Evolutionary conservation across 139 green algal genomes (phyloP).

Genomic region (Tetradesmus lagerheimii): DNA sequence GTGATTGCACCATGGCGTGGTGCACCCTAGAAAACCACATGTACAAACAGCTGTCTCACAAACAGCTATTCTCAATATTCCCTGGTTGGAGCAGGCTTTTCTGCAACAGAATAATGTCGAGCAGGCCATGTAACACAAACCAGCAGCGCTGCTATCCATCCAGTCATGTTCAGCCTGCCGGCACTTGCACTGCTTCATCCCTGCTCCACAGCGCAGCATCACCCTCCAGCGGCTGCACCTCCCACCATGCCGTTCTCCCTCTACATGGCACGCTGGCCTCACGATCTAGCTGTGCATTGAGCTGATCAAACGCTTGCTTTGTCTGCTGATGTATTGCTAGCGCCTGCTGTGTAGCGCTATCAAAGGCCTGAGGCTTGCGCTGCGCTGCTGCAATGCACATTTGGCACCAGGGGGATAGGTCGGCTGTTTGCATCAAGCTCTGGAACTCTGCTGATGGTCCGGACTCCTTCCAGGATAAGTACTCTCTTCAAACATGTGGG

Average conservation of each 20-base stretch:
- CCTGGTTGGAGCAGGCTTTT: too few relatives aligned
- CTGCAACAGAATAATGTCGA: too few relatives aligned
- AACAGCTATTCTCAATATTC: too few relatives aligned
- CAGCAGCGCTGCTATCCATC: too few relatives aligned
- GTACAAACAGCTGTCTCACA: too few relatives aligned
- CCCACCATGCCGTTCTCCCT: conserved; percentile 12
- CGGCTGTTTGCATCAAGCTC: conserved; percentile 13
- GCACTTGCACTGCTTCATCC: not conserved
- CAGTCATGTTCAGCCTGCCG: not conserved
- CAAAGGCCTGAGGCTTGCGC: not conserved
- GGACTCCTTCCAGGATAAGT: conserved; percentile 16
- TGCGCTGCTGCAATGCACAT: conserved; percentile 33
- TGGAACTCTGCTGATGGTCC: conserved; percentile 26
- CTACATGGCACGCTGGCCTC: not conserved
- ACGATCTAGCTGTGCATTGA: conserved; percentile 25
- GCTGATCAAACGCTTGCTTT: not conserved
- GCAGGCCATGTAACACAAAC: too few relatives aligned
- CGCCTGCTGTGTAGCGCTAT: not conserved
- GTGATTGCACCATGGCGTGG: too few relatives aligned
- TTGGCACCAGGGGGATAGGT: conserved; percentile 5
- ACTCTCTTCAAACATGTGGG: conserved; percentile 14
- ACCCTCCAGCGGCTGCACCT: not conserved
- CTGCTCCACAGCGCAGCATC: not conserved
- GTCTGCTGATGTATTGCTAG: not conserved
- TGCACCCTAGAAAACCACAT: too few relatives aligned